A percentile compares a stretch with the other conserved stretches of the same genome.
Conservation (phyloP, 2,329 filamentous ascomycete species). For the Fusarium armeniacum region DNA sequence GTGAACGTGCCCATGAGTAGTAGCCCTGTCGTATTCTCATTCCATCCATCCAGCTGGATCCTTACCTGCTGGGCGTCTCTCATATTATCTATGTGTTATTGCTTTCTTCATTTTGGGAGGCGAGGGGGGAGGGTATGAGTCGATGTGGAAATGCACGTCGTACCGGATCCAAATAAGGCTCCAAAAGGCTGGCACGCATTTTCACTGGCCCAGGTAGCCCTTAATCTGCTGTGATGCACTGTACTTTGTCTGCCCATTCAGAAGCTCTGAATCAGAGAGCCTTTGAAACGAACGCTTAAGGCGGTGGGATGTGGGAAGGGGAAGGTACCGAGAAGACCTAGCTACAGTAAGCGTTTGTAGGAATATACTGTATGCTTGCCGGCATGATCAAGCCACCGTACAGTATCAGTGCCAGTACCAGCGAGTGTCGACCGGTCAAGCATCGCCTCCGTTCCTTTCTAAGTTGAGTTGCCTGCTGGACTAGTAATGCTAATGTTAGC, state of each 20-base stretch:
- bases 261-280: constrained; percentile 9
- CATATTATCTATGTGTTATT: not conserved
- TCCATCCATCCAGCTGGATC: constrained; percentile 35
- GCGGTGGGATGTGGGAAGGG: constrained; percentile 26
- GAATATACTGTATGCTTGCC: constrained; percentile 19
- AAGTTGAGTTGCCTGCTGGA: constrained; percentile 2
- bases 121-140: constrained; percentile 10
- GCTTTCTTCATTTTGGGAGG: constrained; percentile 2
- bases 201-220: constrained; percentile 31
- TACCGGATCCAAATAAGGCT: constrained; percentile 23
- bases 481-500: constrained; percentile 2
- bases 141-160: constrained; percentile 7
- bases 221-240: constrained; percentile 39
- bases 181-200: constrained; percentile 39
- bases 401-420: constrained; percentile 12
- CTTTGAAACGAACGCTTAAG: constrained; percentile 19
- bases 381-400: constrained; percentile 16
- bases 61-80: constrained; percentile 26
- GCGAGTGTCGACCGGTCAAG: constrained; percentile 12
- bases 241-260: constrained; percentile 41
- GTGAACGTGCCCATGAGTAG: constrained; percentile 28
- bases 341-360: constrained; percentile 5
- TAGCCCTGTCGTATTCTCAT: constrained; percentile 32
- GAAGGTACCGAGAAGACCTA: not conserved
- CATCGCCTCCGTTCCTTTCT: constrained; percentile 45